These are phyloP conservation scores for Parascedosporium putredinis DNA, from an alignment of 2,329 filamentous ascomycete species.

Conservation along the genomic window DNA sequence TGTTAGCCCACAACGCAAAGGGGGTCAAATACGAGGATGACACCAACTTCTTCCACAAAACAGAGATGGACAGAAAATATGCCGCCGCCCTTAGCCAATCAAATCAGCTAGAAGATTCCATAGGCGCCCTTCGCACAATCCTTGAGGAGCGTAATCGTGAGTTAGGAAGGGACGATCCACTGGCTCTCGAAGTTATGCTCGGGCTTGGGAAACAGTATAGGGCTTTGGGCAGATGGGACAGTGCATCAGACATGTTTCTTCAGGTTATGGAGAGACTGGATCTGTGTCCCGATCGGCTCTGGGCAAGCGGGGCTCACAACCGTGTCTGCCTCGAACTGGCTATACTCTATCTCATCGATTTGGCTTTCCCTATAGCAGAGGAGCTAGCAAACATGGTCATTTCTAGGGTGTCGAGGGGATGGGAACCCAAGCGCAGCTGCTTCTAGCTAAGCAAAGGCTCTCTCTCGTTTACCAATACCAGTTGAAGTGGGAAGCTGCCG, in stretches of 20 bases:
- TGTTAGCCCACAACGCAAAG: not conserved
- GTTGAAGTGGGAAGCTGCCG: not conserved
- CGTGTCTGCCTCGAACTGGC: not conserved
- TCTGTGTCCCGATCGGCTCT: not conserved
- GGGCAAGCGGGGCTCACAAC: not conserved
- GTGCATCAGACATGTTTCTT: not conserved
- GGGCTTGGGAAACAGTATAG: constrained; percentile 2
- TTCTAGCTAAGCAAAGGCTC: not conserved
- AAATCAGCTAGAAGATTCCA: constrained; percentile 5
- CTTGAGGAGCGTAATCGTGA: not conserved
- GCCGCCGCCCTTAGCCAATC: not conserved
- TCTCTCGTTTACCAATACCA: constrained; percentile 5
- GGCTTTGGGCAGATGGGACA: not conserved
- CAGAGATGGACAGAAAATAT: constrained; percentile 5
- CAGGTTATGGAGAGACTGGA: not conserved
- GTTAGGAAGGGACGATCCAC: not conserved
- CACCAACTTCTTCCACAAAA: not conserved
- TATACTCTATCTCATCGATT: not conserved
- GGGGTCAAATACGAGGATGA: not conserved
- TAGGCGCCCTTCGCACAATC: not conserved
- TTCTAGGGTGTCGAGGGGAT: not conserved
- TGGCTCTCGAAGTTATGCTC: not conserved
- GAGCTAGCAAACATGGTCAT: not conserved
- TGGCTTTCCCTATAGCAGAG: not conserved
- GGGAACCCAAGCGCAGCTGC: not conserved